A percentile compares a stretch with the other conserved stretches of the same genome.
Evolutionary conservation across 1,284 basidiomycete species (phyloP).

Genomic region (Ceratobasidium sp.): DNA sequence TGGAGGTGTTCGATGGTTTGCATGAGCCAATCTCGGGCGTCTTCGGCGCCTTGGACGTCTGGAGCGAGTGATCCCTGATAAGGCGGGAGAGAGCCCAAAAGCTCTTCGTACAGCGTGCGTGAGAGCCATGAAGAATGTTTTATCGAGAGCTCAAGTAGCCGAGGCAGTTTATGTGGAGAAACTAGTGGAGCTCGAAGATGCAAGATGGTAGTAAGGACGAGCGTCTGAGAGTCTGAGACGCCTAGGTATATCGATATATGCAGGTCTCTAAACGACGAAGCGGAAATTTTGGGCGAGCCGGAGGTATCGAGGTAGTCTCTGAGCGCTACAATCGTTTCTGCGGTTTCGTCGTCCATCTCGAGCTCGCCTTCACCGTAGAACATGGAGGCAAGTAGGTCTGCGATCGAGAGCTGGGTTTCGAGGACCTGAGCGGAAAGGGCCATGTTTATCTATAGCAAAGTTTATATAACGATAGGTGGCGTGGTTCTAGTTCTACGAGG

Average conservation of each 20-base stretch:
- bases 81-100: constrained; percentile 21
- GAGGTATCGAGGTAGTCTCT: constrained; percentile 27
- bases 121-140: constrained; percentile 46
- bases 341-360: constrained; percentile 35
- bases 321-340: background rate
- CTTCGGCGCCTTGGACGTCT: constrained; percentile 35
- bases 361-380: constrained; percentile 38
- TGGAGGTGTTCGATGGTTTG: constrained; percentile 44
- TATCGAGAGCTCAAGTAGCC: constrained; percentile 35
- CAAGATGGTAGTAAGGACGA: constrained; percentile 1
- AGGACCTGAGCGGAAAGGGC: background rate
- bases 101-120: constrained; percentile 31
- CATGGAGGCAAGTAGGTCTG: constrained; percentile 35
- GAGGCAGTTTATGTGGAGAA: background rate
- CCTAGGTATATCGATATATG: constrained; percentile 21
- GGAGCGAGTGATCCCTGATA: constrained; percentile 5
- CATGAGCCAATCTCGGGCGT: constrained; percentile 45
- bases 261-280: constrained; percentile 9
- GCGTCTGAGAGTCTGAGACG: background rate
- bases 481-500: background rate
- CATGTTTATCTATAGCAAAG: background rate
- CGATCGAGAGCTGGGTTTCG: constrained; percentile 30
- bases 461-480: too few species aligned
- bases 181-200: constrained; percentile 6
- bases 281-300: background rate